A percentile compares a stretch with the other conserved stretches of the same genome.
These are phyloP conservation scores for Psilocybe subaeruginosa DNA, from an alignment of 768 basidiomycete species.

Conservation along the genomic window DNA sequence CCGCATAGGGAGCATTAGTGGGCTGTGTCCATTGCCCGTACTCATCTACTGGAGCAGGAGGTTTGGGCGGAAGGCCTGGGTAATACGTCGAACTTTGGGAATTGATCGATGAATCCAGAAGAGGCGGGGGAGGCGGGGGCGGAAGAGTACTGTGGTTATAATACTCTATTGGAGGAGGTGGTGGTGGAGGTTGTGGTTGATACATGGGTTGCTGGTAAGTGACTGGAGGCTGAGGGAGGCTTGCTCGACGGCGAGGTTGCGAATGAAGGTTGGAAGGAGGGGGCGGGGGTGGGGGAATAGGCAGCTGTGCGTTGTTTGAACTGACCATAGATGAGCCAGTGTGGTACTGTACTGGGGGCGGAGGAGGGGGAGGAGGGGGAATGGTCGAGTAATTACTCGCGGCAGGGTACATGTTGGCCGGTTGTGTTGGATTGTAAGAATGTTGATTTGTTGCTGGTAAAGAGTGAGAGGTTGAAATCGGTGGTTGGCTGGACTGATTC, in stretches of 20 bases:
- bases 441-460: slow-evolving; percentile 28
- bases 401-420: slow-evolving; percentile 27
- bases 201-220: slow-evolving; percentile 37
- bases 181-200: slow-evolving; percentile 25
- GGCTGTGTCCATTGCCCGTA: slow-evolving; percentile 39
- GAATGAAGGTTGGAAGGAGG: slow-evolving; percentile 19
- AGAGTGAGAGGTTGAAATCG: slow-evolving; percentile 27
- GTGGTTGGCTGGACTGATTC: not conserved
- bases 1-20: slow-evolving; percentile 11
- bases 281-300: slow-evolving; percentile 29
- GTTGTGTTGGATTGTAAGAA: slow-evolving; percentile 30
- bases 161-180: slow-evolving; percentile 16
- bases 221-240: slow-evolving; percentile 56
- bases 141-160: slow-evolving; percentile 1
- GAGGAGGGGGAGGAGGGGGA: slow-evolving; percentile 43
- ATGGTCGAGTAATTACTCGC: slow-evolving; percentile 31
- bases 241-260: slow-evolving; percentile 38
- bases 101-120: slow-evolving; percentile 24
- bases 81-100: slow-evolving; percentile 31
- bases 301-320: slow-evolving; percentile 30
- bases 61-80: slow-evolving; percentile 41
- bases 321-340: slow-evolving; percentile 18
- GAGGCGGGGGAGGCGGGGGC: slow-evolving; percentile 37
- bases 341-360: slow-evolving; percentile 36
- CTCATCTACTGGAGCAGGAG: slow-evolving; percentile 33